Percentiles rank a stretch among this genome's conserved stretches.
These are phyloP conservation scores for Gymnopilus dilepis DNA, from an alignment of 768 basidiomycete genomes.

Conservation along the genomic window DNA sequence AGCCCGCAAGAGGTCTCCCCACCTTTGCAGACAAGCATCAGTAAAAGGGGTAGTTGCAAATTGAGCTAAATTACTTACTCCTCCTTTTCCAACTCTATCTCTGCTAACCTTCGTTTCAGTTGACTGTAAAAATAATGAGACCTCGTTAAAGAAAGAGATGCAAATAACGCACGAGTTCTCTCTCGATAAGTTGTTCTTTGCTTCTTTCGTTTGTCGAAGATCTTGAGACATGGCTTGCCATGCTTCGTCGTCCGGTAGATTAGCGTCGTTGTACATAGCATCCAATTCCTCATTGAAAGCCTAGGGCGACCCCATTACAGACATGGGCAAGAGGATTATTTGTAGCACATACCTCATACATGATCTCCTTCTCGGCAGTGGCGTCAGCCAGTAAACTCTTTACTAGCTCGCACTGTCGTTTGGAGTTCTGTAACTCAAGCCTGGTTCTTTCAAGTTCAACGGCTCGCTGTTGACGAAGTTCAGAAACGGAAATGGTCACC, in stretches of 20 bases:
- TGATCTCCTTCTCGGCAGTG: constrained; percentile 88
- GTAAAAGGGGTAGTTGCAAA: constrained; percentile 16
- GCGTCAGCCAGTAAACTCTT: constrained; percentile 79
- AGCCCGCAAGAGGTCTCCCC: constrained; percentile 64
- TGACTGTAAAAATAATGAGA: constrained; percentile 46
- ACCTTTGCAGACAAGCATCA: constrained; percentile 46
- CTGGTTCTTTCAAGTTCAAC: constrained; percentile 66
- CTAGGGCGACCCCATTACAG: constrained; percentile 40
- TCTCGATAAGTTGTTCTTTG: constrained; percentile 70
- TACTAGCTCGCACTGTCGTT: constrained; percentile 78
- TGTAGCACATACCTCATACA: constrained; percentile 75
- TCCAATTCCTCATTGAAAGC: constrained; percentile 95
- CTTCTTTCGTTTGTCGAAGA: constrained; percentile 74
- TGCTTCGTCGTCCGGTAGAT: constrained; percentile 83
- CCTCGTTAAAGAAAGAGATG: background rate
- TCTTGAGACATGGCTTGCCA: constrained; percentile 81
- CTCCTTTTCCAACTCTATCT: constrained; percentile 76
- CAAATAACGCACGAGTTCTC: constrained; percentile 87
- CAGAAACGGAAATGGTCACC: background rate
- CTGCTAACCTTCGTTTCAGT: constrained; percentile 71
- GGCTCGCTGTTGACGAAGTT: constrained; percentile 48
- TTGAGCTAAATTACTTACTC: constrained; percentile 57
- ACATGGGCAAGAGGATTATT: background rate
- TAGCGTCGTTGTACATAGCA: constrained; percentile 85
- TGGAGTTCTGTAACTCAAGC: constrained; percentile 69